Evolutionary conservation across 768 basidiomycete genomes (phyloP).

Genomic region (Boletus speciosus): DNA sequence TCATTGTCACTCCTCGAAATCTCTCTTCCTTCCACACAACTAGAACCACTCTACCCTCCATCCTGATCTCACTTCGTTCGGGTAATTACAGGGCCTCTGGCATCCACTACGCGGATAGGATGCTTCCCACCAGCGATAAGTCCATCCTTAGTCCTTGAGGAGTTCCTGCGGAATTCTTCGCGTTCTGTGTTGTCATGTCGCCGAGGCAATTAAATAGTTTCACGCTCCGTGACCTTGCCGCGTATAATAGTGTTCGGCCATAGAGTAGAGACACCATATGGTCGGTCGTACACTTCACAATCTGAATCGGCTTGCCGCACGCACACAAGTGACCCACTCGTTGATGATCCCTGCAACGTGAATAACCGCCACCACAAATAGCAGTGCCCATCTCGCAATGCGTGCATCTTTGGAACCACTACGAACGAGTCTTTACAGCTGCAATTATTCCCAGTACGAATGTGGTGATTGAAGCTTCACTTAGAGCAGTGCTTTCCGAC

Average conservation of each 20-base stretch:
- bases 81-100: no score
- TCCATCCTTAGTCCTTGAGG: no score
- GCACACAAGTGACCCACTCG: not conserved
- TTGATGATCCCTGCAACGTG: not conserved
- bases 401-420: no score
- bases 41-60: not conserved
- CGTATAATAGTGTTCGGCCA: no score
- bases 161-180: not conserved
- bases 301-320: not conserved
- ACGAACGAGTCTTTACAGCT: not conserved
- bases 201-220: not conserved
- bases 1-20: no score
- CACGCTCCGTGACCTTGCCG: not conserved
- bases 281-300: not conserved
- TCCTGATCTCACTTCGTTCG: not conserved
- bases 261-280: not conserved
- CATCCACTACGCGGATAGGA: not conserved
- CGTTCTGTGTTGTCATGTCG: not conserved
- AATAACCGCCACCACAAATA: not conserved
- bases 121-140: not conserved
- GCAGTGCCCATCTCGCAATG: no score
- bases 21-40: no score
- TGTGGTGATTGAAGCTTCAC: no score
- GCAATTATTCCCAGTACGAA: not conserved
- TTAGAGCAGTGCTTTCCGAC: not conserved